phyloP scores from a whole-genome alignment of 2,329 filamentous ascomycete genomes.

The Ophiostoma triangulosporum region DNA sequence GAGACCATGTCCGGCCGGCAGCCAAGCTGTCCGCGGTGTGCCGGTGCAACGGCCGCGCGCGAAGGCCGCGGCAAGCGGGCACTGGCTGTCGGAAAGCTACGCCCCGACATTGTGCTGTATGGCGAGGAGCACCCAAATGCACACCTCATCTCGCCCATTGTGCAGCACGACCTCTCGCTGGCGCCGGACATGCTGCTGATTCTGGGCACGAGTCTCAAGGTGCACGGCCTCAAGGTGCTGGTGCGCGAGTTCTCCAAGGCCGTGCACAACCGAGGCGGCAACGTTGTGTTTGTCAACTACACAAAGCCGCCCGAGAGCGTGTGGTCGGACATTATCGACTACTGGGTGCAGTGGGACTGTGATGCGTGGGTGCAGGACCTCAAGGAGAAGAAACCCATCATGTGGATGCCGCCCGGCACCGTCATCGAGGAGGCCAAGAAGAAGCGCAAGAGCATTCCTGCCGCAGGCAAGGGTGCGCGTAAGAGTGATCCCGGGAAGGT shows the following conservation, averaged over 20 bases:
- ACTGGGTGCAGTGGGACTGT: slow-evolving; percentile 63
- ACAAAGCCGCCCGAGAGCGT: slow-evolving; percentile 58
- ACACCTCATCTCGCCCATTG: slow-evolving; percentile 52
- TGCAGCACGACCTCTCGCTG: slow-evolving; percentile 52
- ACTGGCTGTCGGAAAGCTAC: slow-evolving; percentile 51
- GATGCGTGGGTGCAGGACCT: slow-evolving; percentile 58
- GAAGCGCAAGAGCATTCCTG: slow-evolving; percentile 19
- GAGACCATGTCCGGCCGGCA: slow-evolving; percentile 50
- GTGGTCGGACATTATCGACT: slow-evolving; percentile 62
- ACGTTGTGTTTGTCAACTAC: slow-evolving; percentile 60
- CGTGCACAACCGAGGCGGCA: slow-evolving; percentile 53
- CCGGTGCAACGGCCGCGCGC: slow-evolving; percentile 45
- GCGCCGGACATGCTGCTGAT: slow-evolving; percentile 56
- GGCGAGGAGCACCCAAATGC: slow-evolving; percentile 59
- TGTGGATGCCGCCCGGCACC: slow-evolving; percentile 41
- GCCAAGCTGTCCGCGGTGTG: slow-evolving; percentile 54
- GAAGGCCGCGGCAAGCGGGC: slow-evolving; percentile 53
- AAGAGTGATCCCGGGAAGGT: slow-evolving; percentile 2
- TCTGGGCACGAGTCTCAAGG: slow-evolving; percentile 55
- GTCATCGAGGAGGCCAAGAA: slow-evolving; percentile 25
- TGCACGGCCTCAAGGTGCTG: slow-evolving; percentile 58
- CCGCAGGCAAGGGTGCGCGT: neutral
- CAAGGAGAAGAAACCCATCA: slow-evolving; percentile 40
- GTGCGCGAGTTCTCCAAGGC: slow-evolving; percentile 59
- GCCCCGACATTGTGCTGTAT: slow-evolving; percentile 62